Conservation (phyloP, 129 eudicot species). For the Arctium minus region DNA sequence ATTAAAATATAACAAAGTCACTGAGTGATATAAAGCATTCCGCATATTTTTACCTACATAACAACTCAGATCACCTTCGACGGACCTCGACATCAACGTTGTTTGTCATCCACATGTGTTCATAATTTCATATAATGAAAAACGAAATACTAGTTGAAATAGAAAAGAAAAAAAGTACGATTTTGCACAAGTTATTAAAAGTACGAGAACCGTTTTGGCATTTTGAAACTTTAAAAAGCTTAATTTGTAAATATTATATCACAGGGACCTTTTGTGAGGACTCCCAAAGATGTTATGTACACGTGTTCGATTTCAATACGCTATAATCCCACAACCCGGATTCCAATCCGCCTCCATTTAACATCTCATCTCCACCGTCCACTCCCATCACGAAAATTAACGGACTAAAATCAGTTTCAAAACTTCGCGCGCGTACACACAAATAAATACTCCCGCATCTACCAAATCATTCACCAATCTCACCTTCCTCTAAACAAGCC, state of each 20-base stretch:
- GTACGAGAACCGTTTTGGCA: background rate
- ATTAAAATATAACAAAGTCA: too few relatives aligned
- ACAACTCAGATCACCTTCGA: too few relatives aligned
- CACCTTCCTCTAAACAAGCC: background rate
- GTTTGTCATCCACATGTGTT: too few relatives aligned
- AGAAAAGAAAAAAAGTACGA: too few relatives aligned
- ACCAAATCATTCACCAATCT: background rate
- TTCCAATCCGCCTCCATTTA: background rate
- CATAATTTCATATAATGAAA: too few relatives aligned
- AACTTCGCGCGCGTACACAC: background rate
- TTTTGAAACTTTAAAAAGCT: background rate
- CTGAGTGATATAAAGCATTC: too few relatives aligned
- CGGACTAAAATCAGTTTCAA: background rate
- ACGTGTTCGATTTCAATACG: background rate
- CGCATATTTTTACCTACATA: too few relatives aligned
- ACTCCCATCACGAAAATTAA: background rate
- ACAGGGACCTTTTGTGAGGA: background rate
- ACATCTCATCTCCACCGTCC: background rate
- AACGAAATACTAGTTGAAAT: background rate
- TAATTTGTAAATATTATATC: background rate
- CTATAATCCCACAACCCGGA: background rate
- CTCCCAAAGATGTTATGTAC: background rate
- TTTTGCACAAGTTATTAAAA: background rate
- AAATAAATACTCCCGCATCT: background rate
- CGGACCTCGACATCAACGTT: too few relatives aligned